Percentiles rank a stretch among this genome's conserved stretches.
Evolutionary conservation across 2,329 filamentous ascomycete species (phyloP).

Genomic region (Lasiodiplodia sp.): DNA sequence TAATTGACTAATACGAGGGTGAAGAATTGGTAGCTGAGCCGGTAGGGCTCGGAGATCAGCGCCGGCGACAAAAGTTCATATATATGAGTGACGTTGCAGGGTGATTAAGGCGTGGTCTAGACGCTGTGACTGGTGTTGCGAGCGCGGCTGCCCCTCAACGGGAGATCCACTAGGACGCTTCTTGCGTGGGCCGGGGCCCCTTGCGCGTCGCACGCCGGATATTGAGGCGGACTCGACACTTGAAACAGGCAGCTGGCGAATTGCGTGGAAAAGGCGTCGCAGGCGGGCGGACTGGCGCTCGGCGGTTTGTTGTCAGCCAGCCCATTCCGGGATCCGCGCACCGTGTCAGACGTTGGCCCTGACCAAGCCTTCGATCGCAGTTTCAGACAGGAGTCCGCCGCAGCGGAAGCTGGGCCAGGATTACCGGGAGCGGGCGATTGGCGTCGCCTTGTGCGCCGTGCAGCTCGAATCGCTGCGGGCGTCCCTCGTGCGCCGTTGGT

Average conservation of each 20-base stretch:
- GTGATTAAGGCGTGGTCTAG: slow-evolving; percentile 19
- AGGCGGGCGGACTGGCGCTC: slow-evolving; percentile 1
- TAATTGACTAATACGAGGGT: slow-evolving; percentile 21
- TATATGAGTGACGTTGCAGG: slow-evolving; percentile 27
- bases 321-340: slow-evolving; percentile 10
- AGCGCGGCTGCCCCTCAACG: slow-evolving; percentile 20
- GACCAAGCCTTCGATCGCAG: slow-evolving; percentile 23
- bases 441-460: slow-evolving; percentile 14
- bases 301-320: slow-evolving; percentile 11
- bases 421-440: slow-evolving; percentile 22
- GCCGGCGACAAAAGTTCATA: slow-evolving; percentile 13
- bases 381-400: slow-evolving; percentile 27
- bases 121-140: slow-evolving; percentile 19
- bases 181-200: slow-evolving; percentile 5
- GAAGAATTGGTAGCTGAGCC: slow-evolving; percentile 15
- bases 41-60: slow-evolving; percentile 27
- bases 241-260: slow-evolving; percentile 22
- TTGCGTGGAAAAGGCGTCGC: neutral
- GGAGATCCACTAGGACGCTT: slow-evolving; percentile 23
- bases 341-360: slow-evolving; percentile 20
- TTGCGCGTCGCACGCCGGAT: slow-evolving; percentile 19
- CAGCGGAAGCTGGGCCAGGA: slow-evolving; percentile 26
- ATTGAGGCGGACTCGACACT: slow-evolving; percentile 19
- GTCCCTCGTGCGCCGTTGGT: slow-evolving; percentile 1
- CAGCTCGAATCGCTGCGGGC: slow-evolving; percentile 3